These are phyloP conservation scores for Thermochaetoides dissita DNA, from an alignment of 2,329 filamentous ascomycete genomes.

Conservation along the genomic window DNA sequence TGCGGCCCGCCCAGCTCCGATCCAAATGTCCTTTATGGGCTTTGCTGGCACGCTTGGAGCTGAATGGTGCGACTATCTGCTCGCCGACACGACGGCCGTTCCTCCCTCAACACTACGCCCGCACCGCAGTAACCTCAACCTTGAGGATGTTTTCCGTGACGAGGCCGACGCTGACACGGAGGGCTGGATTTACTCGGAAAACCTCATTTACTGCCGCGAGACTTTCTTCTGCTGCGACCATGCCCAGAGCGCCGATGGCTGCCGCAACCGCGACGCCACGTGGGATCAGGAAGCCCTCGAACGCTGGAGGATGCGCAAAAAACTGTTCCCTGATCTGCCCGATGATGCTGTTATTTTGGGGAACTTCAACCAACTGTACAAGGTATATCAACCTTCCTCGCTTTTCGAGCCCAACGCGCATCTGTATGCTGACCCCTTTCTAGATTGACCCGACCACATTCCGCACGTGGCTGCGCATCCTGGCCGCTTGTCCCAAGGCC, in stretches of 20 bases:
- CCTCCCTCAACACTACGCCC: constrained; percentile 70
- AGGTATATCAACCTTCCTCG: constrained; percentile 41
- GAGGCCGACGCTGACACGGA: constrained; percentile 57
- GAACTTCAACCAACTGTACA: constrained; percentile 98
- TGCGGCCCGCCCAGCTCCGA: constrained; percentile 80
- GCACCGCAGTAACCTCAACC: constrained; percentile 57
- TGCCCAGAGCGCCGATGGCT: constrained; percentile 66
- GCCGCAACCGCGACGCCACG: constrained; percentile 47
- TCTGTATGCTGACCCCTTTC: no score
- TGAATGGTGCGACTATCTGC: constrained; percentile 96
- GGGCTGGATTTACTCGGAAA: constrained; percentile 91
- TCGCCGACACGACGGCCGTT: constrained; percentile 79
- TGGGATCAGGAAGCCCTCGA: constrained; percentile 75
- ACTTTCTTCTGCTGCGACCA: constrained; percentile 99
- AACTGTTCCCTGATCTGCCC: constrained; percentile 69
- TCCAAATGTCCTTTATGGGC: constrained; percentile 99
- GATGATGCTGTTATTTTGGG: constrained; percentile 84
- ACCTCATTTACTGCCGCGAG: constrained; percentile 84
- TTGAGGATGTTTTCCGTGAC: constrained; percentile 54
- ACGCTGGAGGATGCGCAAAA: constrained; percentile 85
- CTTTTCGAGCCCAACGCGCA: no score
- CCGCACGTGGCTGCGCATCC: constrained; percentile 85
- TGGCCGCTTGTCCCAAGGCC: constrained; percentile 71
- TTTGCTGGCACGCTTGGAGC: constrained; percentile 92
- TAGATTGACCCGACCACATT: constrained; percentile 96